Percentiles rank a stretch among this genome's conserved stretches.
Evolutionary conservation across 495 filamentous ascomycete species (phyloP).

Genomic region (Penicillium psychrofluorescens): DNA sequence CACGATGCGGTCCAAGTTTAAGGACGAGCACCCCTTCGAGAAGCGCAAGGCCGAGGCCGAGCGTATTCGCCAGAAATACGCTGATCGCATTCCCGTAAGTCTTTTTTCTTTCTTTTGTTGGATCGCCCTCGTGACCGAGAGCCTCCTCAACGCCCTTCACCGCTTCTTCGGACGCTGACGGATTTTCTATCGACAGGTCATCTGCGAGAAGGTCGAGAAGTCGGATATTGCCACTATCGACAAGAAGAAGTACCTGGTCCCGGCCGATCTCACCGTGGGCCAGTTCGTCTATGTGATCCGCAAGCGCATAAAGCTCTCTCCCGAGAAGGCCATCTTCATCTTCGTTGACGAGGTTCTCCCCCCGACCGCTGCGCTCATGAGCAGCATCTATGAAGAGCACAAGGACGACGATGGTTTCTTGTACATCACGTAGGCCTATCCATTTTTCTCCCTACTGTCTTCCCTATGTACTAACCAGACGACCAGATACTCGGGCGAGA

Average conservation of each 20-base stretch:
- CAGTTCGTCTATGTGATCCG: constrained; percentile 99
- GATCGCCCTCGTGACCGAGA: neutral
- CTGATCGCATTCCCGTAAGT: constrained; percentile 96
- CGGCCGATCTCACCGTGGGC: constrained; percentile 94
- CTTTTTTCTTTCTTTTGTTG: constrained; percentile 5
- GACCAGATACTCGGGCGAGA: constrained; percentile 93
- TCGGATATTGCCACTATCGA: constrained; percentile 99
- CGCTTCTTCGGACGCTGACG: constrained; percentile 34
- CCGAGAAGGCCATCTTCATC: constrained; percentile 99
- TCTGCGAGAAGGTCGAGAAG: constrained; percentile 99
- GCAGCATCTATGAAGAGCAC: constrained; percentile 98
- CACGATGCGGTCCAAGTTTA: constrained; percentile 91
- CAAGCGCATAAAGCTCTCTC: constrained; percentile 99
- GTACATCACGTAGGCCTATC: constrained; percentile 47
- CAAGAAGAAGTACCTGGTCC: constrained; percentile 99
- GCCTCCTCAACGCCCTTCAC: constrained; percentile 16
- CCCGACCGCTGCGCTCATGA: constrained; percentile 96
- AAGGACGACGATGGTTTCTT: constrained; percentile 61
- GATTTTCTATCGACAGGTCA: constrained; percentile 55
- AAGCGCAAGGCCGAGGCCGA: constrained; percentile 98
- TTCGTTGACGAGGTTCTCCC: constrained; percentile 98
- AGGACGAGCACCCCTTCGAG: constrained; percentile 99
- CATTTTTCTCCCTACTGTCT: neutral
- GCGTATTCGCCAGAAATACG: constrained; percentile 97
- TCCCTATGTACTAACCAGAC: constrained; percentile 20